These are phyloP conservation scores for Aspergillus pseudonomiae DNA, from an alignment of 2,329 filamentous ascomycete genomes.

Conservation along the genomic window DNA sequence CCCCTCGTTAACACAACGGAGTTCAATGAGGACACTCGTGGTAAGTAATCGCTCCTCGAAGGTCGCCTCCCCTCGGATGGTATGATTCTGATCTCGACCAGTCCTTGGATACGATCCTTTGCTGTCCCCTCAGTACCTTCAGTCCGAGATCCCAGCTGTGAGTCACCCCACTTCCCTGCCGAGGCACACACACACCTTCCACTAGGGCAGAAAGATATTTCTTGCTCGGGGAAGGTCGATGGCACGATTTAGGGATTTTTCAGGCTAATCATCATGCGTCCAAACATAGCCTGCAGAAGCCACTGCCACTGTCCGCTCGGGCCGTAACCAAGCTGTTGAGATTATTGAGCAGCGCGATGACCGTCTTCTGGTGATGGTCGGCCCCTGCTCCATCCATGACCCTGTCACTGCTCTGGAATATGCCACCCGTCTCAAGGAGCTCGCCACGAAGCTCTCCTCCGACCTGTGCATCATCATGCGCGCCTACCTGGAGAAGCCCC, in stretches of 20 bases:
- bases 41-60: conserved; percentile 32
- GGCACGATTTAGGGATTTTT: background rate
- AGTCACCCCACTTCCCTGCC: conserved; percentile 50
- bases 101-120: conserved; percentile 93
- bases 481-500: conserved; percentile 97
- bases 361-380: conserved; percentile 90
- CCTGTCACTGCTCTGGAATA: conserved; percentile 87
- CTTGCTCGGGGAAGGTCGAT: background rate
- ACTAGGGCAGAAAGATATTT: background rate
- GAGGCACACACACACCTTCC: background rate
- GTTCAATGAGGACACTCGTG: conserved; percentile 50
- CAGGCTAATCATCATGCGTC: background rate
- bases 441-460: conserved; percentile 76
- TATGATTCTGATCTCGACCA: conserved; percentile 41
- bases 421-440: conserved; percentile 72
- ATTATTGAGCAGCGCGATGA: conserved; percentile 77
- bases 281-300: conserved; percentile 39
- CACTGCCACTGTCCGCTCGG: conserved; percentile 46
- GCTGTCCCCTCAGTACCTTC: conserved; percentile 84
- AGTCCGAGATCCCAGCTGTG: conserved; percentile 75
- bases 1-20: conserved; percentile 45
- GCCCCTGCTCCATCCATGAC: conserved; percentile 97
- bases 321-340: conserved; percentile 62
- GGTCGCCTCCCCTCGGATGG: background rate
- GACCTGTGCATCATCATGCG: conserved; percentile 96